Evolutionary conservation across 2,329 filamentous ascomycete genomes (phyloP), one percentile per base, ranked within the genome.

Genomic region (Bisporella sp.): DNA sequence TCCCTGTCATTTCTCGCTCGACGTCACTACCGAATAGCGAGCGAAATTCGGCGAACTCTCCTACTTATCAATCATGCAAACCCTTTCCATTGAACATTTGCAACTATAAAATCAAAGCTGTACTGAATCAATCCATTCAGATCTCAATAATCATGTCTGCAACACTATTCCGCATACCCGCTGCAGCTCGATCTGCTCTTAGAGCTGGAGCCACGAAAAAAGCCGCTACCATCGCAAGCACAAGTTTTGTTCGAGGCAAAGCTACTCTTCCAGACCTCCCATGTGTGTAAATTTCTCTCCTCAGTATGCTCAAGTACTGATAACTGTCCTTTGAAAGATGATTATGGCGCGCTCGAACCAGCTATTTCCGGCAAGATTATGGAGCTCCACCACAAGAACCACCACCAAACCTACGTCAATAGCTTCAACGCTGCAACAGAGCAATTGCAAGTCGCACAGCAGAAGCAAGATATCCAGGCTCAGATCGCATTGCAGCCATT

Each of bases 351-450:
- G 47, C 89, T 99, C 63, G 93, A 99, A 75, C 81, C 81, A 46
- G 66, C 76, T 65, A 82, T 96, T 74, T 91, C 86, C 45, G 86
- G 87, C 69, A 82, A 93, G 73, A 96, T 96, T 75, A 96, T 96
- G 91, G 88, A 95, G 75, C 81, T 95, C 43, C 91, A 96, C 78
- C 87, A 96, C 81, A 84, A 81, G 73, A 92, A 90, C 73, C 90
- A 96, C 78, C 91, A 96, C 76, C 84, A 92, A 72, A 91, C 90
- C 64, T 96, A 96, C 69, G 89, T 96, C 62, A 93, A 84, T 71
- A 86, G 85, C 68, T 87, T 88, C 76, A 96, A 96, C 75, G 78
- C 84, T 54, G 85, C 88, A 51, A 73, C 82, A 59, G 83, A 90
- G 70, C 82, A 91, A 66, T 72, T 87, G 56, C 74, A 77, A 52